A percentile compares a stretch with the other conserved stretches of the same genome.
Conservation (phyloP, 345 rosid species). For the Psidium friedrichsthalianum region DNA sequence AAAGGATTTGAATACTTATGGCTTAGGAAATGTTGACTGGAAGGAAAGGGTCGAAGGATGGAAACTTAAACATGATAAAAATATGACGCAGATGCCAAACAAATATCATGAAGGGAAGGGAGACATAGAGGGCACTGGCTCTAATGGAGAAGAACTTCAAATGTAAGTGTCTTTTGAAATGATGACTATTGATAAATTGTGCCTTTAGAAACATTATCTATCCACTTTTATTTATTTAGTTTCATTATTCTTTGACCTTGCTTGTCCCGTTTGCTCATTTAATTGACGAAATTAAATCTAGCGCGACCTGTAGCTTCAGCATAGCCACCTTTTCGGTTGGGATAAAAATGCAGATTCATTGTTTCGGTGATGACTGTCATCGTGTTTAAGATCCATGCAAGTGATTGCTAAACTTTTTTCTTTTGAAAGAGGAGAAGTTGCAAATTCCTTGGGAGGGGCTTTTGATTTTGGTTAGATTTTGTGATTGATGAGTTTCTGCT, state of each 20-base stretch:
- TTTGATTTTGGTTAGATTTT: neutral
- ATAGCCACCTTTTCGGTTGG: neutral
- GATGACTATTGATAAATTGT: neutral
- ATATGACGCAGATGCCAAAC: conserved; percentile 52
- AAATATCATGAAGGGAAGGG: conserved; percentile 83
- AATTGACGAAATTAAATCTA: neutral
- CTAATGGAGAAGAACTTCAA: conserved; percentile 96
- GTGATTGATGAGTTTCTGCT: neutral
- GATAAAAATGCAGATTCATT: neutral
- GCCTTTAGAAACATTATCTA: neutral
- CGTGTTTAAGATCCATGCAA: neutral
- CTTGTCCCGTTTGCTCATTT: neutral
- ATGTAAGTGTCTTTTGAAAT: conserved; percentile 40
- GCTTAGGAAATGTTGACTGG: conserved; percentile 98
- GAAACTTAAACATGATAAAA: conserved; percentile 98
- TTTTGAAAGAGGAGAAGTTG: neutral
- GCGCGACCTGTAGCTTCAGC: neutral
- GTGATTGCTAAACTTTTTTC: neutral
- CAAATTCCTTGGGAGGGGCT: neutral
- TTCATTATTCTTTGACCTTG: neutral
- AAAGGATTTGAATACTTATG: conserved; percentile 95
- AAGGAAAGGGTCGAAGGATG: conserved; percentile 99
- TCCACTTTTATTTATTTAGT: neutral
- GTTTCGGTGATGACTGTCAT: neutral
- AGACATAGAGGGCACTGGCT: conserved; percentile 94